Evolutionary conservation across 2,329 filamentous ascomycete genomes (phyloP), one percentile per base, ranked within the genome.

Genomic region (Calonectria hawksworthii): DNA sequence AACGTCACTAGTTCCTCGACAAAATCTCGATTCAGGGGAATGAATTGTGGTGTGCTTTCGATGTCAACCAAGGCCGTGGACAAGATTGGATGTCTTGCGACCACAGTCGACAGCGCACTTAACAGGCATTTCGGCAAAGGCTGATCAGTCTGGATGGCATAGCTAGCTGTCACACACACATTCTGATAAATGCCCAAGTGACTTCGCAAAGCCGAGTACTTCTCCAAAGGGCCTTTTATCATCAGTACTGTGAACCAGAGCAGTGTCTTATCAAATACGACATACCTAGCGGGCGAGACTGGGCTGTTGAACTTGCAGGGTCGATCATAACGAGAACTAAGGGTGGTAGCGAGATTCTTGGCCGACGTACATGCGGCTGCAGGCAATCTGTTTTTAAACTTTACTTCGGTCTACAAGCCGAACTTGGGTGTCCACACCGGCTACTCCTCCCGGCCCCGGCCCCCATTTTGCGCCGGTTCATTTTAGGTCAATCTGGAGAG

Each of bases 101-200:
- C 44, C 14, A 63, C 68, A 1, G 11, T 13, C 8, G 68, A 32
- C 10, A 70, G 10, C 1, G 54, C 54, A 8, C 30, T 23, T 2
- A 64, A 41, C 8, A 70, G 3, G 5, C 4, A 11, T 4, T n/a
- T 32, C 16, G 18, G 30, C 9, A 70, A 23, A 13, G 44, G 4
- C 23, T 70, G 30, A 16, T 52, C 44, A 4, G 30, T 38, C 5
- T 21, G 23, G 10, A 70, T 63, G 30, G 9, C 11, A 38, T 63
- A 63, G 41, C 54, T 70, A 11, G 68, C 56, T n/a, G 68, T 63
- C 4, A 70, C 54, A 18, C 68, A 70, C 7, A 70, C 68, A 21
- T 63, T 70, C 8, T 63, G 44, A 36, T 63, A 70, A 23, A 63
- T 70, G 11, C 67, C 67, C 11, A 61, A 13, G 3, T 61, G 36